A percentile compares a stretch with the other conserved stretches of the same genome.
Evolutionary conservation across 2,329 filamentous ascomycete species (phyloP).

Genomic region (Claviceps pusilla): DNA sequence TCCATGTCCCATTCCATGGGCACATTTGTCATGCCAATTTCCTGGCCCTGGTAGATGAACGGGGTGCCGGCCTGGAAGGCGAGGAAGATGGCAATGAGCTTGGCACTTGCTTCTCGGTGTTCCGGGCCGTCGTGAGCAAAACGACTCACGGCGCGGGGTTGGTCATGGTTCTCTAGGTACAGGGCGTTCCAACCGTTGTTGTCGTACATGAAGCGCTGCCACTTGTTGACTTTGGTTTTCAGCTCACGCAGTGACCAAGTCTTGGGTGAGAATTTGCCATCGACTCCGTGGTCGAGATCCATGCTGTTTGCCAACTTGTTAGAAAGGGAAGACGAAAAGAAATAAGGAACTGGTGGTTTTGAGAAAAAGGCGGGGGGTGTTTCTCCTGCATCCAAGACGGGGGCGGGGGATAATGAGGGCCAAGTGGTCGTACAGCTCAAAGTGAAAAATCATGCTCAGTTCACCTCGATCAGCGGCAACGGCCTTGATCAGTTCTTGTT

Average conservation of each 20-base stretch:
- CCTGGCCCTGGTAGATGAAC: constrained; percentile 57
- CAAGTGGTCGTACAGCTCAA: constrained; percentile 36
- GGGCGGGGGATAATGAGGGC: neutral
- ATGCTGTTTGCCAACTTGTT: constrained; percentile 19
- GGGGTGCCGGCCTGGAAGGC: constrained; percentile 45
- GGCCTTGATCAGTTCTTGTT: constrained; percentile 26
- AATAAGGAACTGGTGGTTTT: neutral
- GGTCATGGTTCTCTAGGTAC: constrained; percentile 53
- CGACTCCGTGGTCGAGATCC: constrained; percentile 30
- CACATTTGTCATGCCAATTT: constrained; percentile 52
- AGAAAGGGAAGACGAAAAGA: neutral
- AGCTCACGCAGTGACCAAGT: constrained; percentile 35
- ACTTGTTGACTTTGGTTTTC: constrained; percentile 38
- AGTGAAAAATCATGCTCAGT: constrained; percentile 60
- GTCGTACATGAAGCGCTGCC: constrained; percentile 44
- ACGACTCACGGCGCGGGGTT: constrained; percentile 43
- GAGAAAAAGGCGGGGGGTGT: no score
- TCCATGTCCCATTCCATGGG: constrained; percentile 44
- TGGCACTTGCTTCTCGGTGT: constrained; percentile 35
- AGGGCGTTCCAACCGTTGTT: constrained; percentile 50
- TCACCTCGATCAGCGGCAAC: constrained; percentile 43
- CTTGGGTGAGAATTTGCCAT: constrained; percentile 27
- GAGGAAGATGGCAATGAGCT: constrained; percentile 44
- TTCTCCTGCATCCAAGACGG: neutral
- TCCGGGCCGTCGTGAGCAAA: constrained; percentile 36